Conservation (phyloP, 1,139 yeast species). For the Meyerozyma elateridarum region DNA sequence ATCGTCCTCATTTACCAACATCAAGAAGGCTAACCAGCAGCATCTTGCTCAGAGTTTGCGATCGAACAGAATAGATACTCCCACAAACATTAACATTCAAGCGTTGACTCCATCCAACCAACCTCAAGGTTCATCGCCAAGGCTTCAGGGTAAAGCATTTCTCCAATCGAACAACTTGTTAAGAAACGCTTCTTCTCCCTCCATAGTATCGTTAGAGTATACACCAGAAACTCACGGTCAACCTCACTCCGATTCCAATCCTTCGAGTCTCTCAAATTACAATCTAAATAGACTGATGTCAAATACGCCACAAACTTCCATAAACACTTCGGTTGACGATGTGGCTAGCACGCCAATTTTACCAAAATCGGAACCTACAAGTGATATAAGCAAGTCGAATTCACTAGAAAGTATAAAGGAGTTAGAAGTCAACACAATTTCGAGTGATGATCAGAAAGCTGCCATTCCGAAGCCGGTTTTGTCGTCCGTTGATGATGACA, state of each 20-base stretch:
- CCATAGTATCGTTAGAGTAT: conserved; percentile 17
- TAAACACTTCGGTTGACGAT: conserved; percentile 13
- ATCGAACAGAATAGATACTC: conserved; percentile 25
- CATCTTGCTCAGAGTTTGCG: conserved; percentile 26
- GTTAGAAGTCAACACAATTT: conserved; percentile 7
- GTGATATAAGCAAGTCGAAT: conserved; percentile 1
- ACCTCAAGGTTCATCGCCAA: conserved; percentile 2
- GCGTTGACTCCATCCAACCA: conserved; percentile 5
- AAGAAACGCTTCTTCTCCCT: conserved; percentile 15
- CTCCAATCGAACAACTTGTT: conserved; percentile 11
- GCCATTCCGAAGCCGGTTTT: conserved; percentile 1
- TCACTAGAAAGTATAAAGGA: conserved; percentile 8
- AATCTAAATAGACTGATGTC: conserved; percentile 26
- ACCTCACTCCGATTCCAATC: conserved; percentile 9
- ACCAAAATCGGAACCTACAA: conserved; percentile 2
- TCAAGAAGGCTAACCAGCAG: conserved; percentile 16
- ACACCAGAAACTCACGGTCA: background rate
- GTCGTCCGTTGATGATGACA: conserved; percentile 1
- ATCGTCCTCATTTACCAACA: conserved; percentile 14
- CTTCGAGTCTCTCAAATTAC: conserved; percentile 21
- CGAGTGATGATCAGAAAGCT: conserved; percentile 6
- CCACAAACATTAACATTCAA: conserved; percentile 23
- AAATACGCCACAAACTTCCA: conserved; percentile 37
- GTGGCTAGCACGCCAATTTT: conserved; percentile 6
- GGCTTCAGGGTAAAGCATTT: conserved; percentile 1